Base-by-base conservation (phyloP, 768 basidiomycete genomes). In the Amanita pseudoporphyria region DNA sequence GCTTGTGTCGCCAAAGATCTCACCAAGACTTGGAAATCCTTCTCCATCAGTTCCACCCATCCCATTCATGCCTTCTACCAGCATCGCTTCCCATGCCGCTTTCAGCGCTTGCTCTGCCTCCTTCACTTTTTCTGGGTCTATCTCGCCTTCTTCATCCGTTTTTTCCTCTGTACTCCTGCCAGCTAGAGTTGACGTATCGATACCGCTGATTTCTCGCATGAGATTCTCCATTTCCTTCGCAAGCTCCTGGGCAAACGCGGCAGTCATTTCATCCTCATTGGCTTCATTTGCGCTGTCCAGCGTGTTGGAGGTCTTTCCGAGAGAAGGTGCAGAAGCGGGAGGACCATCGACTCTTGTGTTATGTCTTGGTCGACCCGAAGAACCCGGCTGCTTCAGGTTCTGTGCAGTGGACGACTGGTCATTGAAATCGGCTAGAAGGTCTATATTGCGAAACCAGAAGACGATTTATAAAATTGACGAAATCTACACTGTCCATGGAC, bases 61-160 rank as follows among this genome's bases (percentile, higher is more conserved):
- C 9, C 68, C 74, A 56, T 78, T 68, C 75, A 85, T 75, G 3
- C 70, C 78, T 53, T 84, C 79, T 36, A 79, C 63, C 10, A 88
- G 64, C 77, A 87, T 80, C 3, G 74, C 72, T 61, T 87, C 84
- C 84, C 81, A 89, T 24, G 81, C 78, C 5, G 76, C 76, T 50
- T 72, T 72, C 48, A 84, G 65, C 32, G 62, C 60, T 44, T 63
- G 62, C 46, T 71, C 68, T 28, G 68, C 65, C 52, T 66, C 64
- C 32, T 65, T 58, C 19, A 54, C 50, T 9, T 64, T 54, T 33
- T 62, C 66, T 13, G 26, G n/a, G 14, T 59, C 57, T 36, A 51
- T 60, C 18, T 55, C 58, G 18, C 53, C 58, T n/a, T 51, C 55
- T 2, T 56, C 63, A 5, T 60, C 62, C 49, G 10, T 24, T 35